Evolutionary conservation across 495 filamentous ascomycete species (phyloP), one percentile per base, ranked within the genome.

Genomic region (Penicillium ochrochloron): DNA sequence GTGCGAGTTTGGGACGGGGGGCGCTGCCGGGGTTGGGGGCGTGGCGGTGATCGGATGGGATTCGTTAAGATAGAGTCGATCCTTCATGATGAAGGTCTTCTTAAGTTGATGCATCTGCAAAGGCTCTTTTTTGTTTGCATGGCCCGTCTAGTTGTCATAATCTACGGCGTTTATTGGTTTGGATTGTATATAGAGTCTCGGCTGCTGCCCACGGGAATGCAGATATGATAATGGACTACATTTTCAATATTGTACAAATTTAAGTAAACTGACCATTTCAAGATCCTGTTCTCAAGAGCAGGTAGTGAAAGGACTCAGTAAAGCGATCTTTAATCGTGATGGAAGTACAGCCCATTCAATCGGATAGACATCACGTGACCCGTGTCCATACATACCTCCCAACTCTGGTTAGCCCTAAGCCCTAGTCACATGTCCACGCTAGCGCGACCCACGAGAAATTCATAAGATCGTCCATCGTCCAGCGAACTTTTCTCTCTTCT

Each of bases 381-480:
- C 4, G 2, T 2, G 5, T 12, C 2, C 12, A 8, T 8, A 33
- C 50, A 10, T 59, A n/a, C n/a, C n/a, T n/a, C 55, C 57, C n/a
- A 48, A 63, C 35, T 44, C 8, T 15, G 14, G 2, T 9, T 35
- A 60, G 59, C 70, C 70, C 71, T 73, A 70, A 56, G 37, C 71
- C 68, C 68, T 71, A 52, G 46, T 73, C 71, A 74, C 71, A 53
- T 74, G 71, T 57, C 54, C 65, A 60, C 65, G 68, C 68, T 77
- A 78, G 73, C 72, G 77, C 70, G 74, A 74, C 69, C 76, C 78
- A 79, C 75, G 62, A 68, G 67, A 68, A 68, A 69, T 66, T 70
- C 69, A 70, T 68, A 65, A 73, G 67, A 68, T 70, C 65, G 37
- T 42, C 66, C 58, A 52, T 35, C 50, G 50, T 54, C 57, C 48